These are phyloP conservation scores for Xylariales sp. DNA, from an alignment of 2,329 filamentous ascomycete genomes.

Conservation along the genomic window DNA sequence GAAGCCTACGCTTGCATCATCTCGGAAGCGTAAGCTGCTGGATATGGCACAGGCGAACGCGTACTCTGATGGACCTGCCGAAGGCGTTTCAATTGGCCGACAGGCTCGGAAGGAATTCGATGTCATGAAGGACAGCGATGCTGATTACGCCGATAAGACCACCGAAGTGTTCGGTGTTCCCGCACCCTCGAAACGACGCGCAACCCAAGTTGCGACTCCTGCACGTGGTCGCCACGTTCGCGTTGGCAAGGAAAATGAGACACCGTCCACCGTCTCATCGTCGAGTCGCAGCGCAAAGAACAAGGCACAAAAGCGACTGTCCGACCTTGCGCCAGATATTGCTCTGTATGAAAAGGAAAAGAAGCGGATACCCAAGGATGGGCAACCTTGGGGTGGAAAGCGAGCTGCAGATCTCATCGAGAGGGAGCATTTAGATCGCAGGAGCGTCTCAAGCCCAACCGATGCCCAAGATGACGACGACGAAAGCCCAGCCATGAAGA, in stretches of 20 bases:
- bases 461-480: conserved; percentile 17
- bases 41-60: conserved; percentile 49
- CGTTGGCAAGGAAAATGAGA: conserved; percentile 78
- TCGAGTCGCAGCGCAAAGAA: conserved; percentile 84
- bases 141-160: conserved; percentile 28
- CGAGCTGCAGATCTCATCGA: conserved; percentile 56
- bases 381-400: conserved; percentile 56
- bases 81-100: conserved; percentile 41
- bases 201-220: conserved; percentile 46
- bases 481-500: conserved; percentile 33
- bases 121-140: conserved; percentile 39
- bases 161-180: conserved; percentile 28
- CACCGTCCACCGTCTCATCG: conserved; percentile 62
- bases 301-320: conserved; percentile 71
- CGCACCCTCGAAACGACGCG: conserved; percentile 22
- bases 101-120: conserved; percentile 36
- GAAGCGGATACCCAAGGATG: conserved; percentile 60
- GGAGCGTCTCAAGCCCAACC: conserved; percentile 34
- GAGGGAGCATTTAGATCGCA: conserved; percentile 35
- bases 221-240: conserved; percentile 43
- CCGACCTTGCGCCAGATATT: conserved; percentile 77
- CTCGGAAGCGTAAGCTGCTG: conserved; percentile 45
- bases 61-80: conserved; percentile 39
- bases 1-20: conserved; percentile 35
- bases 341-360: conserved; percentile 89